phyloP scores from a whole-genome alignment of 768 basidiomycete genomes.

The Terana coerulea region DNA sequence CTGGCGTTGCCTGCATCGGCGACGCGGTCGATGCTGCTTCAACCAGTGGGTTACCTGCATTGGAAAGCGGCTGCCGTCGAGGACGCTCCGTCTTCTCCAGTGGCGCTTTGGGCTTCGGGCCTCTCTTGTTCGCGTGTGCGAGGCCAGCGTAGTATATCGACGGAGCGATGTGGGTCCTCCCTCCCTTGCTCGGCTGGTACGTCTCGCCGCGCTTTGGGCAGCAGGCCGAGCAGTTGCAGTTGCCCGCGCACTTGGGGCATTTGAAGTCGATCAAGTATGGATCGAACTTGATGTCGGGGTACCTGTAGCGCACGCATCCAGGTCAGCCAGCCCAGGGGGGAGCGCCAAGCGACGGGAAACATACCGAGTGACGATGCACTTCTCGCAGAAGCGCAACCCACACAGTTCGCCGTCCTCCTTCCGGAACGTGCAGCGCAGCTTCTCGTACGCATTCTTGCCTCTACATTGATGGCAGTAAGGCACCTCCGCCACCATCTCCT shows the following conservation, averaged over 20 bases:
- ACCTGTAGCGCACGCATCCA: conserved; percentile 27
- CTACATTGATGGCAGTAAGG: conserved; percentile 37
- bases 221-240: conserved; percentile 49
- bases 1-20: too few relatives aligned
- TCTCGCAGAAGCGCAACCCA: conserved; percentile 32
- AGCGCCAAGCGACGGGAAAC: conserved; percentile 5
- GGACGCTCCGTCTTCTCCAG: too few relatives aligned
- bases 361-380: conserved; percentile 32
- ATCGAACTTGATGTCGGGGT: conserved; percentile 36
- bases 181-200: conserved; percentile 31
- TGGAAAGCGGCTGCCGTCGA: too few relatives aligned
- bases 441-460: conserved; percentile 22
- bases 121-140: too few relatives aligned
- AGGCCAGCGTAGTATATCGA: too few relatives aligned
- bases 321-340: neutral
- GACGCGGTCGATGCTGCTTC: too few relatives aligned
- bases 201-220: conserved; percentile 41
- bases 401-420: conserved; percentile 21
- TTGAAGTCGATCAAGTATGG: conserved; percentile 23
- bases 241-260: conserved; percentile 44
- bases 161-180: too few relatives aligned
- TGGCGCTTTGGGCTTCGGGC: neutral
- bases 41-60: too few relatives aligned
- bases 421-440: conserved; percentile 33
- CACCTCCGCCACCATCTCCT: conserved; percentile 2